Percentiles rank a stretch among this genome's conserved stretches.
phyloP scores from a whole-genome alignment of 2,329 filamentous ascomycete species.

The Eutypella sp. region DNA sequence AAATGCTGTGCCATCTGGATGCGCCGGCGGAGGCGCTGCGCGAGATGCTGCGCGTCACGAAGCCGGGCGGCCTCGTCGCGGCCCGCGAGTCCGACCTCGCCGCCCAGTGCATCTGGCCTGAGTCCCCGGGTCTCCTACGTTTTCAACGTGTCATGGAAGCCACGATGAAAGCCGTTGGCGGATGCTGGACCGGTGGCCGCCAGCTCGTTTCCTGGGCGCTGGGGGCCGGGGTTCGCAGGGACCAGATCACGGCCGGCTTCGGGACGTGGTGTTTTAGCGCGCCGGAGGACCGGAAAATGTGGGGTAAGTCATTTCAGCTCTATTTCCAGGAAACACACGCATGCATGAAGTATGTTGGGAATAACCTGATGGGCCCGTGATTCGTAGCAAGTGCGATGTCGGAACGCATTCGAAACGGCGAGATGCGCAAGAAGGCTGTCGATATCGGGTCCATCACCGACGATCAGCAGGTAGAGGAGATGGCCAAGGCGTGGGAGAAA shows the following conservation, averaged over 20 bases:
- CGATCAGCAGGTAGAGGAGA: constrained; percentile 19
- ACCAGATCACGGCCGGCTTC: constrained; percentile 10
- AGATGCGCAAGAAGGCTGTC: constrained; percentile 15
- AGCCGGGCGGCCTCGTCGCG: constrained; percentile 46
- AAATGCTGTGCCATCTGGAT: constrained; percentile 52
- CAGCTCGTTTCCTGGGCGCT: constrained; percentile 25
- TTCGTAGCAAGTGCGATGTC: constrained; percentile 16
- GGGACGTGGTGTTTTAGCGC: constrained; percentile 15
- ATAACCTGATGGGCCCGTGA: too few relatives aligned
- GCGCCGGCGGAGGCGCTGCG: constrained; percentile 44
- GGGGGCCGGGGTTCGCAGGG: constrained; percentile 15
- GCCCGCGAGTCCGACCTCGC: constrained; percentile 16
- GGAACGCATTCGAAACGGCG: constrained; percentile 15
- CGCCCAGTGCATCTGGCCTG: constrained; percentile 20
- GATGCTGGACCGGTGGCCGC: constrained; percentile 19
- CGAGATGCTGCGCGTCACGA: constrained; percentile 51
- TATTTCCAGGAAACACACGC: too few relatives aligned
- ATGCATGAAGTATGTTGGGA: too few relatives aligned
- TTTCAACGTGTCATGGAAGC: constrained; percentile 18
- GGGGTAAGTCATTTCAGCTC: constrained; percentile 11
- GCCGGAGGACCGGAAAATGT: constrained; percentile 14
- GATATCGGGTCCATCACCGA: constrained; percentile 10
- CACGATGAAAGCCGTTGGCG: constrained; percentile 12
- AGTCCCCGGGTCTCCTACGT: constrained; percentile 19
- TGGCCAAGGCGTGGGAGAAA: constrained; percentile 21